Conservation (phyloP, 176 grass and related monocot genomes). For the Melocanna baccifera region DNA sequence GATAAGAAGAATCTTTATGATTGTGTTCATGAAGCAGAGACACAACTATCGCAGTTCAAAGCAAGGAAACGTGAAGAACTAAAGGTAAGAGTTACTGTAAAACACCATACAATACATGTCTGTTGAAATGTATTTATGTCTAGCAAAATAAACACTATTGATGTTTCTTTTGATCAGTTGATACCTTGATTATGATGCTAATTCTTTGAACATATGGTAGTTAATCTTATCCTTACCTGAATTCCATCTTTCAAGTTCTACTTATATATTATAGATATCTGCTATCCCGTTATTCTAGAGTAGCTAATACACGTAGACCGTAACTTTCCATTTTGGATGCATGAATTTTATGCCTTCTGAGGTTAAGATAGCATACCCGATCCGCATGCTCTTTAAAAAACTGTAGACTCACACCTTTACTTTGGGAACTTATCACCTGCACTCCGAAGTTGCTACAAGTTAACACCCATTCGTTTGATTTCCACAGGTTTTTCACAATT, state of each 20-base stretch:
- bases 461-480: not conserved
- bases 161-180: slow-evolving; percentile 13
- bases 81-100: slow-evolving; percentile 54
- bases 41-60: slow-evolving; percentile 77
- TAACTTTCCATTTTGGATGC: not conserved
- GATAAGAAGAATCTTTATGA: slow-evolving; percentile 75
- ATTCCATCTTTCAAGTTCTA: not conserved
- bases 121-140: not conserved
- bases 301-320: not conserved
- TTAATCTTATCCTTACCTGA: not conserved
- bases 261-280: not conserved
- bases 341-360: slow-evolving; percentile 7
- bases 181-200: slow-evolving; percentile 13
- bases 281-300: not conserved
- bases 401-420: not conserved
- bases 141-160: slow-evolving; percentile 11
- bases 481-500: not conserved
- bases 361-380: not conserved
- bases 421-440: not conserved
- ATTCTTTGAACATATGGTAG: not conserved
- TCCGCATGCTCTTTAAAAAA: not conserved
- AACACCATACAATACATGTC: not conserved
- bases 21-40: slow-evolving; percentile 74
- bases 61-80: slow-evolving; percentile 72
- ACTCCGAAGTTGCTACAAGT: not conserved